Percentiles rank a stretch among this genome's conserved stretches.
Conservation (phyloP, 2,329 filamentous ascomycete species). For the Penicillium sp. region DNA sequence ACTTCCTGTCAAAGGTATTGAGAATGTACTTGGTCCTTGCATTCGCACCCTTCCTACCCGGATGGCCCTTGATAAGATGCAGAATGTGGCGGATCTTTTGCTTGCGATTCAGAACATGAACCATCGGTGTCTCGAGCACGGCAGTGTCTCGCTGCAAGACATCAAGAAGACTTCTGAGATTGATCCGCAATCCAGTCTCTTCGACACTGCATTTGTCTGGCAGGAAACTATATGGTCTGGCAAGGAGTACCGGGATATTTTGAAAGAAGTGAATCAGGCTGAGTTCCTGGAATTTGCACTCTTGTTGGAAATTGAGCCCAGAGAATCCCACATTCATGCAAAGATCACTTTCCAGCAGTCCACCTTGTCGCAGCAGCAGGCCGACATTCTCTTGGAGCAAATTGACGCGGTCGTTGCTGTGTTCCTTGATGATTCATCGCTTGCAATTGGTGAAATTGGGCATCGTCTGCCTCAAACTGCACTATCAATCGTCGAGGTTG, state of each 20-base stretch:
- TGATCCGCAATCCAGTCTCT: constrained; percentile 53
- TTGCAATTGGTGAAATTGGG: constrained; percentile 29
- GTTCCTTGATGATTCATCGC: constrained; percentile 37
- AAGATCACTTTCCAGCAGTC: constrained; percentile 52
- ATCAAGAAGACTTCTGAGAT: constrained; percentile 58
- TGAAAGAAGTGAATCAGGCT: constrained; percentile 54
- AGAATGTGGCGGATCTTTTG: constrained; percentile 56
- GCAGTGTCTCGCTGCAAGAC: constrained; percentile 58
- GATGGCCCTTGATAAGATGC: constrained; percentile 50
- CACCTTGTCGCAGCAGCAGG: constrained; percentile 51
- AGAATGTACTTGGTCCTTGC: constrained; percentile 72
- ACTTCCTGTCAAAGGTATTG: constrained; percentile 62
- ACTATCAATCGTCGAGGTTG: constrained; percentile 48
- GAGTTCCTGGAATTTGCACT: constrained; percentile 73
- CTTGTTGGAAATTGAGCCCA: constrained; percentile 69
- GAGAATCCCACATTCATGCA: constrained; percentile 39
- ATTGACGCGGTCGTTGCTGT: constrained; percentile 49
- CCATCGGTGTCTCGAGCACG: constrained; percentile 59
- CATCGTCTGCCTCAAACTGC: constrained; percentile 23
- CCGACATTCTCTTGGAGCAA: constrained; percentile 54
- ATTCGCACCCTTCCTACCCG: constrained; percentile 69
- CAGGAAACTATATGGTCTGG: constrained; percentile 60
- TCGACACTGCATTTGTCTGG: constrained; percentile 76
- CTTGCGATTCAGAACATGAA: constrained; percentile 59
- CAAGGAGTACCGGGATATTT: constrained; percentile 29